Percentiles rank a stretch among this genome's conserved stretches.
Evolutionary conservation across 768 basidiomycete species (phyloP).

Genomic region (Tremella mesenterica): DNA sequence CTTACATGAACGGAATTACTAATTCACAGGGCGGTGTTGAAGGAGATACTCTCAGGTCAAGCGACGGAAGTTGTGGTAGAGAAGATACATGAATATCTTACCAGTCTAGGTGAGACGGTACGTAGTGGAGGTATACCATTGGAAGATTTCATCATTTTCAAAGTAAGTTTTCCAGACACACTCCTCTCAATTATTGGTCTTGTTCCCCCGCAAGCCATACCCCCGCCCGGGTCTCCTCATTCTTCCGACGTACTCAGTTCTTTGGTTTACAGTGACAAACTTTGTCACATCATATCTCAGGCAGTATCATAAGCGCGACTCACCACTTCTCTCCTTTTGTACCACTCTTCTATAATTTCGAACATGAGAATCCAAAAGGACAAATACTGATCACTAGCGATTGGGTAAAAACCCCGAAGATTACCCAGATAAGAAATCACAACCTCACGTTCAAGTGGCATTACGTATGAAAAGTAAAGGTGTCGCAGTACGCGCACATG

Average conservation of each 20-base stretch:
- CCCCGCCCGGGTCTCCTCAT: too few relatives aligned
- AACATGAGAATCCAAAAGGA: too few relatives aligned
- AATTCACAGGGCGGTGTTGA: constrained; percentile 66
- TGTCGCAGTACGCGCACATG: constrained; percentile 68
- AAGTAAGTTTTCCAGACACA: constrained; percentile 51
- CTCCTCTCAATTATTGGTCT: neutral
- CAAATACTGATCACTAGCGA: constrained; percentile 56
- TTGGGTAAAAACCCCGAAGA: constrained; percentile 94
- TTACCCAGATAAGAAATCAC: constrained; percentile 88
- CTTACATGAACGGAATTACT: too few relatives aligned
- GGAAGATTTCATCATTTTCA: constrained; percentile 93
- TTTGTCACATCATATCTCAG: too few relatives aligned
- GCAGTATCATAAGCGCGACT: too few relatives aligned
- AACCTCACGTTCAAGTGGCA: constrained; percentile 95
- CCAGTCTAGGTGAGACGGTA: constrained; percentile 65
- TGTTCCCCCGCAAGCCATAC: neutral
- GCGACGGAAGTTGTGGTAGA: constrained; percentile 80
- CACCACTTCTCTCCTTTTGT: too few relatives aligned
- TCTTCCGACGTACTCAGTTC: too few relatives aligned
- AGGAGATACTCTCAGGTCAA: constrained; percentile 83
- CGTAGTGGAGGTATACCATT: constrained; percentile 65
- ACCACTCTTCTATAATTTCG: too few relatives aligned
- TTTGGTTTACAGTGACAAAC: too few relatives aligned
- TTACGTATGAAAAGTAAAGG: constrained; percentile 79
- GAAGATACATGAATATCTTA: constrained; percentile 84